Base-by-base conservation (phyloP, 1,284 basidiomycete species). In the Ustilago esculenta region DNA sequence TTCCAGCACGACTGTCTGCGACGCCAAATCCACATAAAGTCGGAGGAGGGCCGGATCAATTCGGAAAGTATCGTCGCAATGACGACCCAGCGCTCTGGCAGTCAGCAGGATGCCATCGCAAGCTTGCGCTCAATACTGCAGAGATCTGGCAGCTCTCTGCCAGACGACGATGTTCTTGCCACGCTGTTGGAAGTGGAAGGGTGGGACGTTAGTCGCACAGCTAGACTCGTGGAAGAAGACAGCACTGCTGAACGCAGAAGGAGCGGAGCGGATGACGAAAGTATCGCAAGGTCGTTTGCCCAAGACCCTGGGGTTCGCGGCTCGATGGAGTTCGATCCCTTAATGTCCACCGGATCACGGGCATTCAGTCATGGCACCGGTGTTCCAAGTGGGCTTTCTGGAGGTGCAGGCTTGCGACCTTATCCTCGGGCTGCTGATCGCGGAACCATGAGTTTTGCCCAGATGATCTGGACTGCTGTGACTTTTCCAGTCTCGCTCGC, bases 401-500 rank as follows among this genome's bases (percentile, higher is more conserved):
- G 56, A 15, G 55, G 65, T 14, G 63, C 63, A 15, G 65, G 71
- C 36, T 41, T 65, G 34, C 59, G 50, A 12, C 66, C 49, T 10
- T 43, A 58, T 20, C 36, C 49, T 36, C 40, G 55, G 35, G 27
- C 45, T 12, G 17, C 33, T 5, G 42, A 53, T 39, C 40, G 25
- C 30, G 44, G 42, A 11, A 25, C 44, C 2, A 42, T 41, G 32
- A 51, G 59, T 17, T 41, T 69, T 1, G 66, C 59, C 12, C 58
- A 69, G 53, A 60, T 69, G 32, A 63, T 74, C 23, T 71, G 65
- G 64, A 56, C 68, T 4, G 57, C 66, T 14, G 27, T 74, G 40
- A 72, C 64, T 2, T 61, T 74, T 11, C 72, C 72, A 3, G 53
- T 74, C 14, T 68, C 69, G n/a, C 43, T 74, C 11, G 65, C 72